These are phyloP conservation scores for Acmispon strigosus DNA, from an alignment of 306 rosid genomes.

Conservation along the genomic window DNA sequence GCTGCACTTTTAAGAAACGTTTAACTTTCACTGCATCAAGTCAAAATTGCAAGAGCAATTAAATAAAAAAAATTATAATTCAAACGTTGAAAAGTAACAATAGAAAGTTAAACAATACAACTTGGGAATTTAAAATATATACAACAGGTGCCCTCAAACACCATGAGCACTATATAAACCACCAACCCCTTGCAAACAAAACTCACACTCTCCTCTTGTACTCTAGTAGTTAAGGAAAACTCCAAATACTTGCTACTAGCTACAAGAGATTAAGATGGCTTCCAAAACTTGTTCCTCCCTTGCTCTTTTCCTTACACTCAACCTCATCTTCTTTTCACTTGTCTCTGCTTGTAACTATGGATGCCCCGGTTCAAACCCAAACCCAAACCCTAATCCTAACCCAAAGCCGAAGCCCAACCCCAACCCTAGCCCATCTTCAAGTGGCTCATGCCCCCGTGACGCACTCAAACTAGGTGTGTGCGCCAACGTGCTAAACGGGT, in stretches of 20 bases:
- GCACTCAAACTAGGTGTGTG: constrained; percentile 66
- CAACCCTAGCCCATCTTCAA: neutral
- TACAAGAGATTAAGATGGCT: neutral
- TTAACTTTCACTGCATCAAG: too few relatives aligned
- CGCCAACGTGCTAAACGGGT: constrained; percentile 47
- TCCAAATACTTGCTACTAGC: too few relatives aligned
- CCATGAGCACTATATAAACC: constrained; percentile 1
- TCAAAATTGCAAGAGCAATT: too few relatives aligned
- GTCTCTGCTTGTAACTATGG: constrained; percentile 37
- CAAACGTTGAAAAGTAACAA: too few relatives aligned
- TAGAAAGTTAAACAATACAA: too few relatives aligned
- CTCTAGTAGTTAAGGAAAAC: neutral
- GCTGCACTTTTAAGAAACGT: too few relatives aligned
- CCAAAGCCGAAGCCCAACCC: neutral
- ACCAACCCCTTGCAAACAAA: neutral
- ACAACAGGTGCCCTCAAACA: neutral
- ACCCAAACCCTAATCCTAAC: neutral
- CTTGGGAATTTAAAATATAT: too few relatives aligned
- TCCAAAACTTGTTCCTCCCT: constrained; percentile 46
- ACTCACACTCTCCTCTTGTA: neutral
- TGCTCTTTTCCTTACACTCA: constrained; percentile 50
- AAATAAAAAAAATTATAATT: too few relatives aligned
- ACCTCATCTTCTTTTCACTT: constrained; percentile 60
- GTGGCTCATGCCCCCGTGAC: constrained; percentile 49
- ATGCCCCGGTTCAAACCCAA: constrained; percentile 33